Evolutionary conservation across 2,329 filamentous ascomycete genomes (phyloP).

Genomic region (Aspergillus sp.): DNA sequence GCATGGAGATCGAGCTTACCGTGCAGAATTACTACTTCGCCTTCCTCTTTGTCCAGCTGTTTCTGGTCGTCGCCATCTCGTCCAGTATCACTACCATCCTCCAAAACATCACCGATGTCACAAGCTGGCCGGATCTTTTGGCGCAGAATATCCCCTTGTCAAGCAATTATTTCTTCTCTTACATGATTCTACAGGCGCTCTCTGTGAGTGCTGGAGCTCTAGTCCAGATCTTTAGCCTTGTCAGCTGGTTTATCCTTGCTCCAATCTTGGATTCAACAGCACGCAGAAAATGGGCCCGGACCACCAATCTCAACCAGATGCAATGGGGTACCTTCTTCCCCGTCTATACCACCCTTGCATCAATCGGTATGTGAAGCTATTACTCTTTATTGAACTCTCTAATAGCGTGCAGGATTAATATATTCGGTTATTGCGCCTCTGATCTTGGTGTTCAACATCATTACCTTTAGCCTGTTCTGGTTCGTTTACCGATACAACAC

Average conservation of each 20-base stretch:
- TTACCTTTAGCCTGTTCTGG: slow-evolving; percentile 92
- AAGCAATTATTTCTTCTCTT: slow-evolving; percentile 97
- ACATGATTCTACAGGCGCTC: slow-evolving; percentile 93
- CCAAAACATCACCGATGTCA: slow-evolving; percentile 66
- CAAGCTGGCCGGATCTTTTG: slow-evolving; percentile 72
- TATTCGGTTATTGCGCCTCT: slow-evolving; percentile 89
- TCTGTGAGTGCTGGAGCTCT: slow-evolving; percentile 88
- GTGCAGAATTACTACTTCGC: slow-evolving; percentile 92
- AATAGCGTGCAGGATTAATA: slow-evolving; percentile 61
- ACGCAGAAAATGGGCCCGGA: slow-evolving; percentile 80
- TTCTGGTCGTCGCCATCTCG: slow-evolving; percentile 87
- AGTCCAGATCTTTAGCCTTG: slow-evolving; percentile 77
- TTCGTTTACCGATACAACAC: slow-evolving; percentile 96
- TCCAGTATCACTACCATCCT: slow-evolving; percentile 72
- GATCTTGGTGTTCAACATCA: slow-evolving; percentile 88
- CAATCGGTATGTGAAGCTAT: slow-evolving; percentile 66
- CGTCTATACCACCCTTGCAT: slow-evolving; percentile 94
- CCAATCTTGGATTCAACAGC: slow-evolving; percentile 82
- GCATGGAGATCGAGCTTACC: slow-evolving; percentile 75
- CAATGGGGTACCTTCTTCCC: slow-evolving; percentile 95
- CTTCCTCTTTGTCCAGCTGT: slow-evolving; percentile 93
- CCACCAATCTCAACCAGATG: slow-evolving; percentile 76
- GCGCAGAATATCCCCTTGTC: slow-evolving; percentile 81
- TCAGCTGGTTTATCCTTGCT: slow-evolving; percentile 80
- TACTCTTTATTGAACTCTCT: slow-evolving; percentile 14